A percentile compares a stretch with the other conserved stretches of the same genome.
phyloP scores from a whole-genome alignment of 495 filamentous ascomycete species.

The Penicillium mononematosum region DNA sequence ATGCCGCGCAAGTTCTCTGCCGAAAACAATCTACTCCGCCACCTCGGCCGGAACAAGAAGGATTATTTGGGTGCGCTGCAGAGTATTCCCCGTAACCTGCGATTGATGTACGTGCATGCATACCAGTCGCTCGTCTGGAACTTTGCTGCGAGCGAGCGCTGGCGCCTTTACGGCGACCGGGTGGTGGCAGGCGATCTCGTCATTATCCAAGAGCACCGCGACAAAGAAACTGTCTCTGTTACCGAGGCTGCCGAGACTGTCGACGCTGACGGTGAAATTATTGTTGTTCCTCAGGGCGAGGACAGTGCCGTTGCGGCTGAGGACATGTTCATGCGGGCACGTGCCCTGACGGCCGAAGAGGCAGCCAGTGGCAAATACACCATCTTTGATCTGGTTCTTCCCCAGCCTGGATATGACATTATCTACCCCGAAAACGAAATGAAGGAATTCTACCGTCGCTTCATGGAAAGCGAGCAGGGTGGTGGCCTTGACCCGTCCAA shows the following conservation, averaged over 20 bases:
- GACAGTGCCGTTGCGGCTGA: slow-evolving; percentile 56
- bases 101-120: slow-evolving; percentile 93
- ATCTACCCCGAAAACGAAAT: slow-evolving; percentile 83
- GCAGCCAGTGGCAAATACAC: slow-evolving; percentile 73
- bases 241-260: slow-evolving; percentile 35
- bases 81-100: slow-evolving; percentile 71
- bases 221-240: slow-evolving; percentile 30
- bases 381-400: slow-evolving; percentile 90
- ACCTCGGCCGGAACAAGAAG: slow-evolving; percentile 52
- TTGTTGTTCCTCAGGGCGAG: slow-evolving; percentile 57
- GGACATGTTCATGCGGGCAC: slow-evolving; percentile 69
- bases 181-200: slow-evolving; percentile 88
- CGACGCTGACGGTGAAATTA: slow-evolving; percentile 69
- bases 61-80: slow-evolving; percentile 81
- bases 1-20: slow-evolving; percentile 82
- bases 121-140: slow-evolving; percentile 97
- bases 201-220: slow-evolving; percentile 57
- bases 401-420: slow-evolving; percentile 88
- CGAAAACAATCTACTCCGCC: slow-evolving; percentile 72
- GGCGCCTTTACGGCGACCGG: slow-evolving; percentile 63
- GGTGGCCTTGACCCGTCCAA: slow-evolving; percentile 77
- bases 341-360: slow-evolving; percentile 71
- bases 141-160: slow-evolving; percentile 72
- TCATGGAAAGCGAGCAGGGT: slow-evolving; percentile 77
- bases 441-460: slow-evolving; percentile 71